Evolutionary conservation across 2,329 filamentous ascomycete species (phyloP), one percentile per base, ranked within the genome.

Genomic region (Hortaea werneckii): DNA sequence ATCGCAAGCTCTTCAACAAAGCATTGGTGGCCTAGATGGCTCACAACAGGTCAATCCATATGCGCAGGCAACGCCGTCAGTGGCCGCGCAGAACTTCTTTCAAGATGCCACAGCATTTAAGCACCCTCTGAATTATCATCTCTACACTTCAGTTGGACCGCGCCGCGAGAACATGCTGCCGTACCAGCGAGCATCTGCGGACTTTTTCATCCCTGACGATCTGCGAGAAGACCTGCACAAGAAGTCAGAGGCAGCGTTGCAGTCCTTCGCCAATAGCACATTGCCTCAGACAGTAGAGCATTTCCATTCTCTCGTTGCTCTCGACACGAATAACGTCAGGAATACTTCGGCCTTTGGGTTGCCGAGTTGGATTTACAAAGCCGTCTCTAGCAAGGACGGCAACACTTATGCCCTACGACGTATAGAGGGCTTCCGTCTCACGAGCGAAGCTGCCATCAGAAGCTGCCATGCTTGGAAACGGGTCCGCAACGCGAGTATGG

Each of bases 361-460:
- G 59, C 80, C 83, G 5, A 95, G 84, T 57, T 96, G 89, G 87
- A 79, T 95, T 0, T 98, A 95, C 71, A 96, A 96, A 69, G 90
- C 89, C 6, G 82, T 83, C 26, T 94, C 87, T 5, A 83, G 78
- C 64, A 92, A 92, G 62, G 90, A 90, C 57, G 92, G 89, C 8
- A 82, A 85, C 53, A 80, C 82, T n/a, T 96, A 94, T 66, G 87
- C 83, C 47, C 71, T 98, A 40, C 79, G 92, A 51, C 78, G 92
- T 50, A 76, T 98, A 20, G 88, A 95, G 74, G 84, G 87, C 41
- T 95, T 88, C 61, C 83, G 87, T 8, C 68, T 96, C 42, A 92
- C 85, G 10, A 94, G 89, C 58, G 89, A 94, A 58, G 83, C 87
- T 55, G 86, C 89, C 4, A 94, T 96, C 43, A 78, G 85, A 48